A percentile compares a stretch with the other conserved stretches of the same genome.
Evolutionary conservation across 768 basidiomycete genomes (phyloP).

Genomic region (Naganishia vaughanmartiniae): DNA sequence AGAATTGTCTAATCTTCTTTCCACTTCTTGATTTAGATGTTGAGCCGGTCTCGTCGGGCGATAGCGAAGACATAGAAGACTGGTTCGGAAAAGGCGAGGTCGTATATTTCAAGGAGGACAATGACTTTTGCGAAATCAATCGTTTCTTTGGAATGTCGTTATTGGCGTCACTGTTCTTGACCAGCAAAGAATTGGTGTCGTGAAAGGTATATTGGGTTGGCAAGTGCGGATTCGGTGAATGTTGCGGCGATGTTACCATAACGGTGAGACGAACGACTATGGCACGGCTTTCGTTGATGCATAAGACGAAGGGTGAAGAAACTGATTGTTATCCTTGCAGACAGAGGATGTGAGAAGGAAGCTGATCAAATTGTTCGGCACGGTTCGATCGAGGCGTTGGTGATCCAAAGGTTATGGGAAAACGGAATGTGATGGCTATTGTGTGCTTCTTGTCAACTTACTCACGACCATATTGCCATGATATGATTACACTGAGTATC

Average conservation of each 20-base stretch:
- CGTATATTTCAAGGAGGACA: not conserved
- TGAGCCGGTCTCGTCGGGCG: constrained; percentile 1
- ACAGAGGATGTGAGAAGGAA: too few relatives aligned
- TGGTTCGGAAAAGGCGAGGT: not conserved
- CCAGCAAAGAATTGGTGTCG: not conserved
- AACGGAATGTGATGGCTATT: too few relatives aligned
- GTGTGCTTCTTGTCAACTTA: too few relatives aligned
- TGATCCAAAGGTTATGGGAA: too few relatives aligned
- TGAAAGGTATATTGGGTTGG: not conserved
- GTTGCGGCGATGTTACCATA: constrained; percentile 17
- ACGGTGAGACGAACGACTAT: constrained; percentile 4
- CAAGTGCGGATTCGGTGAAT: constrained; percentile 1
- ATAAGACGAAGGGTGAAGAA: not conserved
- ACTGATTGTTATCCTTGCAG: not conserved
- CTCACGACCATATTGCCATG: too few relatives aligned
- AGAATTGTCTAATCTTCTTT: constrained; percentile 16
- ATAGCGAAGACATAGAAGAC: constrained; percentile 18
- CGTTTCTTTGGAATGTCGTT: constrained; percentile 8
- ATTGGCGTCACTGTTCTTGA: not conserved
- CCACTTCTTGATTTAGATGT: constrained; percentile 17
- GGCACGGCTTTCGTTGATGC: not conserved
- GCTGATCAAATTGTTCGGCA: too few relatives aligned
- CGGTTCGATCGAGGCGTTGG: too few relatives aligned
- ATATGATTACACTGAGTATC: too few relatives aligned
- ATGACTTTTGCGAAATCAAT: not conserved